phyloP scores from a whole-genome alignment of 192 early-diverging fungal species.

The Linnemannia schmuckeri region DNA sequence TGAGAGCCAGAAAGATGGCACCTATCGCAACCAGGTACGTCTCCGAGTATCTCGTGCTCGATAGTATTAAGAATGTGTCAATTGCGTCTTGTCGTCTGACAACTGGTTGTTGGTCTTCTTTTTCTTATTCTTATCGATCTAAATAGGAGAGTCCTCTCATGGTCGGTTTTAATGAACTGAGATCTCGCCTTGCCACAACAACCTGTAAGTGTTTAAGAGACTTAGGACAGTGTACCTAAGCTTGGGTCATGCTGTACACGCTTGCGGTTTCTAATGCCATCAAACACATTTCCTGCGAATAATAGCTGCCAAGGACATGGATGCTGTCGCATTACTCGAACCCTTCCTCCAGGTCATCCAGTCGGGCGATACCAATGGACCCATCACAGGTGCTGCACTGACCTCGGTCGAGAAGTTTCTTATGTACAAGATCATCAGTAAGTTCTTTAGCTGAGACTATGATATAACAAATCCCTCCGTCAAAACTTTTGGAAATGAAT shows the following conservation, averaged over 20 bases:
- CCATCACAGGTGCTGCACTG: slow-evolving; percentile 94
- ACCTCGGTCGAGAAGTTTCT: slow-evolving; percentile 92
- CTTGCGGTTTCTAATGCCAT: background rate
- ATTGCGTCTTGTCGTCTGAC: background rate
- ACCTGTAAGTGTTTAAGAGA: slow-evolving; percentile 46
- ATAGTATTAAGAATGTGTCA: background rate
- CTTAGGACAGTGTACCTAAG: background rate
- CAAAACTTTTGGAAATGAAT: slow-evolving; percentile 20
- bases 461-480: background rate
- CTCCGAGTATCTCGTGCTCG: background rate
- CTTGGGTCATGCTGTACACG: background rate
- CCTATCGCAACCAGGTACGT: slow-evolving; percentile 63
- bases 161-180: slow-evolving; percentile 75
- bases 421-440: slow-evolving; percentile 81
- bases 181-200: slow-evolving; percentile 67
- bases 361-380: slow-evolving; percentile 93
- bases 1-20: slow-evolving; percentile 55
- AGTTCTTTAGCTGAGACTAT: background rate
- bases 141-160: slow-evolving; percentile 76
- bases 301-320: slow-evolving; percentile 72
- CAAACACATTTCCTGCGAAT: background rate
- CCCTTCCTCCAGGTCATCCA: slow-evolving; percentile 95
- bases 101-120: background rate
- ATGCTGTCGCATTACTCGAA: slow-evolving; percentile 79
- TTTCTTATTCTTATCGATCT: background rate